Evolutionary conservation across 2,329 filamentous ascomycete genomes (phyloP).

Genomic region (Ophiostoma pallidulum): DNA sequence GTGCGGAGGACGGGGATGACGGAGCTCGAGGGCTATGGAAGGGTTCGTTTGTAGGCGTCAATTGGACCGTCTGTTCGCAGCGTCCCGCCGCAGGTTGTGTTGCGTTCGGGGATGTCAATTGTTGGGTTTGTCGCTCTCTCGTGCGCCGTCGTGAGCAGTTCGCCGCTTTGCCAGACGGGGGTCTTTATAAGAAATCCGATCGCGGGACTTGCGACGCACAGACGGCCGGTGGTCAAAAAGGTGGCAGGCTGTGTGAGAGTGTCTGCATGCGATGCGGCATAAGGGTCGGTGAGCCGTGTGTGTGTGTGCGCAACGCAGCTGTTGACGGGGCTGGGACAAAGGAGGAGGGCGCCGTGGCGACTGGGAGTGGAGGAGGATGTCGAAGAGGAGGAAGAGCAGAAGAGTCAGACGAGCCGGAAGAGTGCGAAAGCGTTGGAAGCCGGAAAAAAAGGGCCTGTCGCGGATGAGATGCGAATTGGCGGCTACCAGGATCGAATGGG

Average conservation of each 20-base stretch:
- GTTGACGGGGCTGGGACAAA: background rate
- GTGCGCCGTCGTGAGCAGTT: background rate
- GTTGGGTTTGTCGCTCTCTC: no score
- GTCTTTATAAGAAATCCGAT: background rate
- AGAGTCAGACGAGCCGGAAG: background rate
- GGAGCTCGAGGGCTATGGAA: no score
- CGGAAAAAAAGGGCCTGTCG: no score
- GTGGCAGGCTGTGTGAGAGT: background rate
- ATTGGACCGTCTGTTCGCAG: no score
- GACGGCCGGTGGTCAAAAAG: background rate
- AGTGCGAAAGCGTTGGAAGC: no score
- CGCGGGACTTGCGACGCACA: background rate
- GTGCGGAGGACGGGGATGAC: no score
- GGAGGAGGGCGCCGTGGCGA: background rate
- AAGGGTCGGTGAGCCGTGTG: conserved; percentile 3
- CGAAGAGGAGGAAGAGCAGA: background rate
- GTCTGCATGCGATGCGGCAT: conserved; percentile 2
- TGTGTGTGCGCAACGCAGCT: background rate
- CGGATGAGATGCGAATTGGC: background rate
- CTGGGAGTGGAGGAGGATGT: background rate
- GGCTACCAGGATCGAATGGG: background rate
- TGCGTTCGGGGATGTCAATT: no score
- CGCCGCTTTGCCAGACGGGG: background rate
- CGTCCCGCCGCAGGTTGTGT: no score
- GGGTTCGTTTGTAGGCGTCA: no score